Evolutionary conservation across 306 rosid species (phyloP).

Genomic region (Ochetophila trinervis): DNA sequence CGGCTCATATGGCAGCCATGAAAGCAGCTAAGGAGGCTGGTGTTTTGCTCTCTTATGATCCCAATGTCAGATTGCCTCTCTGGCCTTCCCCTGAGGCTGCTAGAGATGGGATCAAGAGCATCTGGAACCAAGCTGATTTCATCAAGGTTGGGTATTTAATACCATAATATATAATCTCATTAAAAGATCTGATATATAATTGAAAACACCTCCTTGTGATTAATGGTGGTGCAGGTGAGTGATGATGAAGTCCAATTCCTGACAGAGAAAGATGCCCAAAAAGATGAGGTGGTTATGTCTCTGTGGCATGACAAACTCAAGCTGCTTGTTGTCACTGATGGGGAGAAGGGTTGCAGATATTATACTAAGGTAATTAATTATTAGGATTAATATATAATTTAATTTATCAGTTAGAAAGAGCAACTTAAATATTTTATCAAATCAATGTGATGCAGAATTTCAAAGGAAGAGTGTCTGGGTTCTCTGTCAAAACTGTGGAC

Average conservation of each 20-base stretch:
- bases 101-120: constrained; percentile 57
- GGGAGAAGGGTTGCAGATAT: constrained; percentile 72
- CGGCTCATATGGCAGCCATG: constrained; percentile 73
- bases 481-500: constrained; percentile 47
- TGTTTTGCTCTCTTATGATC: constrained; percentile 62
- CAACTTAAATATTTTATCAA: neutral
- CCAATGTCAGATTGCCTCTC: constrained; percentile 57
- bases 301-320: constrained; percentile 61
- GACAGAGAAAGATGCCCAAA: constrained; percentile 46
- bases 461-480: constrained; percentile 56
- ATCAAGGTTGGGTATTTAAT: constrained; percentile 41
- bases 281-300: constrained; percentile 47
- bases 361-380: constrained; percentile 39
- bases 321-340: constrained; percentile 58
- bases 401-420: too few species aligned
- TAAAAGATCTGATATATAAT: too few species aligned
- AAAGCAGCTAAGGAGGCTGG: constrained; percentile 57
- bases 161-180: too few species aligned
- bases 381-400: too few species aligned
- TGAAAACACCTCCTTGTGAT: too few species aligned
- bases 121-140: constrained; percentile 65
- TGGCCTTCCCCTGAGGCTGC: constrained; percentile 65
- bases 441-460: constrained; percentile 31
- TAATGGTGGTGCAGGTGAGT: constrained; percentile 41
- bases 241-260: constrained; percentile 66